phyloP scores from a whole-genome alignment of 2,329 filamentous ascomycete genomes.

The Orbilia javanica region DNA sequence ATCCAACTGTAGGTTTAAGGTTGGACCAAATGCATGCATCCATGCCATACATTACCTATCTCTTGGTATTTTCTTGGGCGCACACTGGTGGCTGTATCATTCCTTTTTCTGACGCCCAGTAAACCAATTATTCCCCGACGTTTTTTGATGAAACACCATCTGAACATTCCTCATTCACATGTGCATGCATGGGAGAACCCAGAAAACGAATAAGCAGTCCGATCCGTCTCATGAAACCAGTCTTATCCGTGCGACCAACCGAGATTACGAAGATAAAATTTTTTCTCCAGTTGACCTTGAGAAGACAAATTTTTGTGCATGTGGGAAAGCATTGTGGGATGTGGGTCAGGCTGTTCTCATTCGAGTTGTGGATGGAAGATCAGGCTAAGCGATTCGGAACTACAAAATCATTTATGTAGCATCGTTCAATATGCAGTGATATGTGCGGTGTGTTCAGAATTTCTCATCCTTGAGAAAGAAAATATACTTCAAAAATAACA shows the following conservation, averaged over 20 bases:
- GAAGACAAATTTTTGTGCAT: constrained; percentile 13
- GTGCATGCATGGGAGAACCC: constrained; percentile 23
- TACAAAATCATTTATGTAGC: neutral
- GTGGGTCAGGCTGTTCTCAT: constrained; percentile 17
- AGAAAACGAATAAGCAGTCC: constrained; percentile 11
- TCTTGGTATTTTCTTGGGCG: constrained; percentile 44
- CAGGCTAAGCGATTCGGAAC: constrained; percentile 32
- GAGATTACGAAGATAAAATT: constrained; percentile 18
- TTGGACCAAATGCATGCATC: constrained; percentile 48
- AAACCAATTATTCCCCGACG: constrained; percentile 17
- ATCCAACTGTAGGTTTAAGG: constrained; percentile 51
- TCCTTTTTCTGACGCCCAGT: constrained; percentile 22
- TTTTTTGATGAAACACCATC: constrained; percentile 16
- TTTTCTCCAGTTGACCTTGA: constrained; percentile 19
- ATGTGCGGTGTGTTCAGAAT: neutral
- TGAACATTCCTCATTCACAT: constrained; percentile 15
- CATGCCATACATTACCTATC: constrained; percentile 29
- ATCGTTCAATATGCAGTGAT: neutral
- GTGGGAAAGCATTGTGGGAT: neutral
- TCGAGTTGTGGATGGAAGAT: neutral
- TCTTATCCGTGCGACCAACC: constrained; percentile 27
- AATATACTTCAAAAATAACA: constrained; percentile 1
- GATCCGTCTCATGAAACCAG: constrained; percentile 25
- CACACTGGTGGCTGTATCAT: neutral
- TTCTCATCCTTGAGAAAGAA: neutral